Conservation (phyloP, 2,329 filamentous ascomycete species). For the Cryphonectria naterciae region DNA sequence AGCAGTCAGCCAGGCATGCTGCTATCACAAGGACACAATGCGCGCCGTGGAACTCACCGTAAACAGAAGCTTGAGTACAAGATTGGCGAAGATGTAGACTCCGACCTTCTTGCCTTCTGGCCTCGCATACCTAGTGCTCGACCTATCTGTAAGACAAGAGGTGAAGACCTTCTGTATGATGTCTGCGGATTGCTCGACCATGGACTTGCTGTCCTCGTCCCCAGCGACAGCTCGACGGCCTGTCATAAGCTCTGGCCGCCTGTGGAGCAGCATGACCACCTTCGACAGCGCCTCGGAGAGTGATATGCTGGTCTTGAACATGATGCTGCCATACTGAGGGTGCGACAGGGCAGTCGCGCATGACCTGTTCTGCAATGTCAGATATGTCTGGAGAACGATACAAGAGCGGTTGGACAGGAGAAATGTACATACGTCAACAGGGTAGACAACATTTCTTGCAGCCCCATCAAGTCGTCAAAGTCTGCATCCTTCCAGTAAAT, state of each 20-base stretch:
- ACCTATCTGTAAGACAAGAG: slow-evolving; percentile 82
- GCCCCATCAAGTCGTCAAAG: slow-evolving; percentile 72
- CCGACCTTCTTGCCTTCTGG: slow-evolving; percentile 85
- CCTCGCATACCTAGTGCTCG: slow-evolving; percentile 65
- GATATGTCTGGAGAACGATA: not conserved
- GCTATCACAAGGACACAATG: not conserved
- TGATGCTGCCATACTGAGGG: slow-evolving; percentile 75
- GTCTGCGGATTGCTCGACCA: slow-evolving; percentile 87
- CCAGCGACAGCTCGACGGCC: slow-evolving; percentile 59
- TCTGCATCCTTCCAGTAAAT: slow-evolving; percentile 81
- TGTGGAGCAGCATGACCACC: slow-evolving; percentile 83
- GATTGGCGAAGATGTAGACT: slow-evolving; percentile 90
- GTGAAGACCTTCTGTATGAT: slow-evolving; percentile 90
- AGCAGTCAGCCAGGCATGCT: slow-evolving; percentile 18
- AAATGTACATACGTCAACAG: slow-evolving; percentile 69
- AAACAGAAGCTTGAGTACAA: slow-evolving; percentile 86
- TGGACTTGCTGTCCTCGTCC: slow-evolving; percentile 72
- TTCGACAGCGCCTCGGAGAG: slow-evolving; percentile 80
- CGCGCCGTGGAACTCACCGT: slow-evolving; percentile 56
- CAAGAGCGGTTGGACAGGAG: not conserved
- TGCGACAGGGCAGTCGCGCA: slow-evolving; percentile 83
- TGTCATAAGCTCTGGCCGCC: slow-evolving; percentile 76
- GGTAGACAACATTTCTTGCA: slow-evolving; percentile 74
- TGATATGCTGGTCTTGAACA: slow-evolving; percentile 82
- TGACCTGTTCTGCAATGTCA: slow-evolving; percentile 56